Conservation (phyloP, 352 stramenopile species). For the Globisporangium spiculum region DNA sequence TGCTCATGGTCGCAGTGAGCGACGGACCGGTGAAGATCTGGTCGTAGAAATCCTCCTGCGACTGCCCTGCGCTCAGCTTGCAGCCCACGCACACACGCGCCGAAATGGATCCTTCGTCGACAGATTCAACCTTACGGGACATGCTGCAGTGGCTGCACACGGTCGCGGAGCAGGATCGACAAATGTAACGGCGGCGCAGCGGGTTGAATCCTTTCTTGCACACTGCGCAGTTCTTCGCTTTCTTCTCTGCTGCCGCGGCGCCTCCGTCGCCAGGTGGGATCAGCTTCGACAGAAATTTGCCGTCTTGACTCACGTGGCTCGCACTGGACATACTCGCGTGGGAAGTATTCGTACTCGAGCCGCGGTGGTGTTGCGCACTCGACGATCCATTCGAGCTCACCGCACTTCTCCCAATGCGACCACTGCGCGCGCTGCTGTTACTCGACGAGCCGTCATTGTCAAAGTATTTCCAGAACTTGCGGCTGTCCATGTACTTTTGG, state of each 20-base stretch:
- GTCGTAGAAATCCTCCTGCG: constrained; percentile 80
- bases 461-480: constrained; percentile 83
- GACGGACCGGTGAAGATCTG: constrained; percentile 64
- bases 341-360: constrained; percentile 13
- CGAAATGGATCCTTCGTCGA: constrained; percentile 49
- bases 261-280: constrained; percentile 12
- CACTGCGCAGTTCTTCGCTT: constrained; percentile 66
- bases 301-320: constrained; percentile 1
- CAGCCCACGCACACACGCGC: constrained; percentile 80
- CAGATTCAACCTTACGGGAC: constrained; percentile 48
- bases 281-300: not conserved
- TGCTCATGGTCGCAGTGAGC: constrained; percentile 16
- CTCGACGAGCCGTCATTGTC: constrained; percentile 29
- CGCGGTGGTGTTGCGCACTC: constrained; percentile 2
- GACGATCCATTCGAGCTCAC: constrained; percentile 23
- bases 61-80: constrained; percentile 68
- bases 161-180: constrained; percentile 61
- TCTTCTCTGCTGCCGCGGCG: constrained; percentile 35
- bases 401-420: constrained; percentile 24
- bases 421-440: constrained; percentile 22
- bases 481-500: constrained; percentile 76
- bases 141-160: constrained; percentile 82
- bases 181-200: constrained; percentile 72
- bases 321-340: constrained; percentile 13
- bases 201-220: constrained; percentile 86